These are phyloP conservation scores for Stereocaulon alpinum DNA, from an alignment of 495 filamentous ascomycete genomes.

Conservation along the genomic window DNA sequence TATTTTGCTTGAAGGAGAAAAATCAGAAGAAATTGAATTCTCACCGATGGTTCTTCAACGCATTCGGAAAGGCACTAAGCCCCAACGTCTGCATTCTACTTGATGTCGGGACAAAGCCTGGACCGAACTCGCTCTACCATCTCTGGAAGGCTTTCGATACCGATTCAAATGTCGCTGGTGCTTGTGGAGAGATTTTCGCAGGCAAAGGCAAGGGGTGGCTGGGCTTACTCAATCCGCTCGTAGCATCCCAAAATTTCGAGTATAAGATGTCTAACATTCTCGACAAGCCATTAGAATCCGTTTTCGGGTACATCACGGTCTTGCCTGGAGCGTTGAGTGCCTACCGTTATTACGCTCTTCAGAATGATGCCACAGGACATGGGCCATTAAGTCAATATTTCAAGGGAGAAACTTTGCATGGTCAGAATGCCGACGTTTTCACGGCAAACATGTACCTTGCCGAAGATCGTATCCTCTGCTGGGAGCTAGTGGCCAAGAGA, in stretches of 20 bases:
- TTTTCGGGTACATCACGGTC: slow-evolving; percentile 97
- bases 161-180: slow-evolving; percentile 92
- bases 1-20: slow-evolving; percentile 97
- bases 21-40: slow-evolving; percentile 98
- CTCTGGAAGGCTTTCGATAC: slow-evolving; percentile 98
- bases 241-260: slow-evolving; percentile 97
- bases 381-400: slow-evolving; percentile 97
- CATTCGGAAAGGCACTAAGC: slow-evolving; percentile 82
- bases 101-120: slow-evolving; percentile 89
- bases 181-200: slow-evolving; percentile 94
- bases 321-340: slow-evolving; percentile 89
- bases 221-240: slow-evolving; percentile 84
- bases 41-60: slow-evolving; percentile 99
- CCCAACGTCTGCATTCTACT: slow-evolving; percentile 96
- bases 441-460: slow-evolving; percentile 99
- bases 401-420: slow-evolving; percentile 95
- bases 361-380: slow-evolving; percentile 93
- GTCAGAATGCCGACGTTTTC: slow-evolving; percentile 95
- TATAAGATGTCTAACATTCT: slow-evolving; percentile 99
- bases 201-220: slow-evolving; percentile 77
- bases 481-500: slow-evolving; percentile 95
- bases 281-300: slow-evolving; percentile 92
- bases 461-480: slow-evolving; percentile 97
- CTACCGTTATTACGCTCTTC: slow-evolving; percentile 91
- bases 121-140: slow-evolving; percentile 82